Evolutionary conservation across 345 rosid species (phyloP).

Genomic region (Bruguiera gymnorhiza): DNA sequence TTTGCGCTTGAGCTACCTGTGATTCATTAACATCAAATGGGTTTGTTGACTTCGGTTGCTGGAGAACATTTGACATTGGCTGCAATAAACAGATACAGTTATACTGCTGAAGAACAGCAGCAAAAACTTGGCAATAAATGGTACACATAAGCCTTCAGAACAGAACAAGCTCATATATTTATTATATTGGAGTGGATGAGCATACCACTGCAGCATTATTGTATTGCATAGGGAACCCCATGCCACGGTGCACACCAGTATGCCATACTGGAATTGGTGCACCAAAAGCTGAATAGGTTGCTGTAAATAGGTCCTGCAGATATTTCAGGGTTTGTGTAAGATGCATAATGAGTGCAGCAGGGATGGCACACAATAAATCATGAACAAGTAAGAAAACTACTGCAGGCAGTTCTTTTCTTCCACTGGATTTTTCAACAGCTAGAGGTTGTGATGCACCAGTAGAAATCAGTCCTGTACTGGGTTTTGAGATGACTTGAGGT

Average conservation of each 20-base stretch:
- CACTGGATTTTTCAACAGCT: constrained; percentile 43
- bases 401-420: constrained; percentile 75
- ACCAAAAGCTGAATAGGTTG: constrained; percentile 50
- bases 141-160: background rate
- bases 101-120: constrained; percentile 36
- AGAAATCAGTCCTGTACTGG: constrained; percentile 30
- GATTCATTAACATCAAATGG: constrained; percentile 78
- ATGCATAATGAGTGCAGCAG: constrained; percentile 2
- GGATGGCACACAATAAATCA: constrained; percentile 11
- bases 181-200: constrained; percentile 13
- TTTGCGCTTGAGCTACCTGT: constrained; percentile 45
- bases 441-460: constrained; percentile 36
- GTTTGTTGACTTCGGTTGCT: constrained; percentile 56
- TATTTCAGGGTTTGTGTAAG: constrained; percentile 10
- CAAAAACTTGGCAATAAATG: constrained; percentile 7
- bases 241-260: constrained; percentile 54
- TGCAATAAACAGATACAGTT: constrained; percentile 25
- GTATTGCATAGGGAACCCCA: constrained; percentile 61
- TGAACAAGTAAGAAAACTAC: constrained; percentile 30
- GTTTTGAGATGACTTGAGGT: constrained; percentile 26
- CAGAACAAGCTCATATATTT: constrained; percentile 12
- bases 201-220: constrained; percentile 51
- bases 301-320: constrained; percentile 75
- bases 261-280: constrained; percentile 74
- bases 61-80: constrained; percentile 54